Conservation (phyloP, 2,329 filamentous ascomycete species). For the Sordariomycetes sp. region DNA sequence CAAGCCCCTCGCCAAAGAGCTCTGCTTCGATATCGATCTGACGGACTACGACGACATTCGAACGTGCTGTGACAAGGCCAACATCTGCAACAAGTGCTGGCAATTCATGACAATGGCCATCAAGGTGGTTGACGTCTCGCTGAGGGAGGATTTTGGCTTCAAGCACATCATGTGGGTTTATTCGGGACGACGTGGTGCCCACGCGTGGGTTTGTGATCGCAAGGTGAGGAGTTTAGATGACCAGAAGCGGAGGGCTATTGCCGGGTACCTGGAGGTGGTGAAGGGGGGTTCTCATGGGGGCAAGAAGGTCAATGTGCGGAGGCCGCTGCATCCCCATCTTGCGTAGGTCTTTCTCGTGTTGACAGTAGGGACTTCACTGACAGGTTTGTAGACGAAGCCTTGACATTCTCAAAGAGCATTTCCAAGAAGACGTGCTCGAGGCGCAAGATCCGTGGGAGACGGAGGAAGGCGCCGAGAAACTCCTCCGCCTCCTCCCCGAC, state of each 20-base stretch:
- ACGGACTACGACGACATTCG: conserved; percentile 97
- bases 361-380: background rate
- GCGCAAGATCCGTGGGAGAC: conserved; percentile 80
- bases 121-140: conserved; percentile 77
- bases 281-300: conserved; percentile 77
- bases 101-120: conserved; percentile 97
- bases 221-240: conserved; percentile 79
- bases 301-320: conserved; percentile 75
- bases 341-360: conserved; percentile 35
- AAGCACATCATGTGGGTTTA: conserved; percentile 98
- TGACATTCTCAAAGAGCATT: conserved; percentile 74
- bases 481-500: conserved; percentile 81
- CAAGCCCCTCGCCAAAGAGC: conserved; percentile 79
- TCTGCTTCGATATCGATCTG: conserved; percentile 99
- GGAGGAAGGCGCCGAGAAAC: conserved; percentile 61
- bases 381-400: conserved; percentile 59
- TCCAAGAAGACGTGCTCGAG: conserved; percentile 71
- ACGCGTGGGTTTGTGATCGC: conserved; percentile 97
- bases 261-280: conserved; percentile 84
- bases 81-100: conserved; percentile 93
- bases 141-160: conserved; percentile 94
- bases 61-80: conserved; percentile 88
- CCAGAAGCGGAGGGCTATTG: conserved; percentile 73
- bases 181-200: conserved; percentile 88
- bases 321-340: conserved; percentile 86